Conservation (phyloP, 176 grass and related monocot genomes). For the Eleusine coracana region DNA sequence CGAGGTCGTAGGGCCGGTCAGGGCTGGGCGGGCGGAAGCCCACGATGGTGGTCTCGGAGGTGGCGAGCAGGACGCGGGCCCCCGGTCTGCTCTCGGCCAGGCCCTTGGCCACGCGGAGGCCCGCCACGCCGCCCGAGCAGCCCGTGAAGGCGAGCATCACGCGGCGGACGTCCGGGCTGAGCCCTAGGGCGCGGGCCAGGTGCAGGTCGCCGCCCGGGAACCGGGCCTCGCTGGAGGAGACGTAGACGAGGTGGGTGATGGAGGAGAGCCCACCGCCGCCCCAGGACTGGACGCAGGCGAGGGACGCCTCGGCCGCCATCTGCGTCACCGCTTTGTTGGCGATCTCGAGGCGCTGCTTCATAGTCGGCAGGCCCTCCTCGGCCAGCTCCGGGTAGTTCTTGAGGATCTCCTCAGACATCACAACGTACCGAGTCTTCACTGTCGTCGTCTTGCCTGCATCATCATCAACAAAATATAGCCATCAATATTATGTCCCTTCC, state of each 20-base stretch:
- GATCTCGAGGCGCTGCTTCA: constrained; percentile 78
- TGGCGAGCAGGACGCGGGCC: constrained; percentile 65
- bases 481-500: no score
- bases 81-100: constrained; percentile 66
- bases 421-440: constrained; percentile 77
- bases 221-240: constrained; percentile 70
- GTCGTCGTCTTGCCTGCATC: constrained; percentile 70
- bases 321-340: constrained; percentile 73
- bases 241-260: constrained; percentile 82
- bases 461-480: neutral
- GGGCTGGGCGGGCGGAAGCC: constrained; percentile 76
- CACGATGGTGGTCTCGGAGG: constrained; percentile 74
- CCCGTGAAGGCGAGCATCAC: constrained; percentile 82
- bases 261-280: constrained; percentile 44
- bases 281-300: constrained; percentile 49
- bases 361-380: constrained; percentile 49
- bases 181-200: constrained; percentile 64
- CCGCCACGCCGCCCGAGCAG: constrained; percentile 77
- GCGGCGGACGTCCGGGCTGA: constrained; percentile 68
- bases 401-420: constrained; percentile 86
- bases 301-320: constrained; percentile 64
- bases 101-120: constrained; percentile 76
- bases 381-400: constrained; percentile 70
- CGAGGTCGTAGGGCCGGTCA: constrained; percentile 76
- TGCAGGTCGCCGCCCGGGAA: constrained; percentile 80